phyloP scores from a whole-genome alignment of 331 rosid genomes.

The Malus hybrid region DNA sequence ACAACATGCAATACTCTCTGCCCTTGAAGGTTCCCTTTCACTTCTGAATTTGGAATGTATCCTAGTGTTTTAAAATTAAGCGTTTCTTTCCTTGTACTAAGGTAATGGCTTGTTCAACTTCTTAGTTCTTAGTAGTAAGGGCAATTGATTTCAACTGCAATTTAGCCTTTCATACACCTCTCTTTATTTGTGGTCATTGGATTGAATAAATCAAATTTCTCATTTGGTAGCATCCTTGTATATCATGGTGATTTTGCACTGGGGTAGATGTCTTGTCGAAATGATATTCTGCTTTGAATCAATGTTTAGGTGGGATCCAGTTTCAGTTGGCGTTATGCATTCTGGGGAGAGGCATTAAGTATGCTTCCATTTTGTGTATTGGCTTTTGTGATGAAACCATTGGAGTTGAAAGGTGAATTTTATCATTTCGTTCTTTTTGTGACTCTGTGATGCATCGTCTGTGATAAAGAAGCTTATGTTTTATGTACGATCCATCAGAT shows the following conservation, averaged over 20 bases:
- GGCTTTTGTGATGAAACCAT: conserved; percentile 75
- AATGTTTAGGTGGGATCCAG: conserved; percentile 60
- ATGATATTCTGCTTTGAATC: not conserved
- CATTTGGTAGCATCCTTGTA: not conserved
- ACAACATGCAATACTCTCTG: not conserved
- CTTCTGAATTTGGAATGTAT: not conserved
- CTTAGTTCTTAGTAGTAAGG: not conserved
- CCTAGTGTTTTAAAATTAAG: not conserved
- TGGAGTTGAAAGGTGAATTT: conserved; percentile 63
- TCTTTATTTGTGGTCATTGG: not conserved
- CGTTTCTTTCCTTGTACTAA: not conserved
- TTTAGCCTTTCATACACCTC: not conserved
- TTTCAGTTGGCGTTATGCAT: conserved; percentile 78
- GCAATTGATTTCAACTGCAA: not conserved
- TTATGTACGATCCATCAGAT: not conserved
- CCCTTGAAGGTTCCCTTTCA: not conserved
- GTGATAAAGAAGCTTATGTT: not conserved
- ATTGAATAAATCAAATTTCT: not conserved
- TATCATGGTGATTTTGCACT: not conserved
- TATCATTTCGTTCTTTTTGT: not conserved
- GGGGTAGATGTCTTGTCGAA: not conserved
- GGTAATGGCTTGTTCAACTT: not conserved
- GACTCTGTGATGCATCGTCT: conserved; percentile 5
- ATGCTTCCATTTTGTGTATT: conserved; percentile 91
- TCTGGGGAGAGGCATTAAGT: conserved; percentile 72